Evolutionary conservation across 768 basidiomycete genomes (phyloP), one percentile per base, ranked within the genome.

Genomic region (Suillus tomentosus): DNA sequence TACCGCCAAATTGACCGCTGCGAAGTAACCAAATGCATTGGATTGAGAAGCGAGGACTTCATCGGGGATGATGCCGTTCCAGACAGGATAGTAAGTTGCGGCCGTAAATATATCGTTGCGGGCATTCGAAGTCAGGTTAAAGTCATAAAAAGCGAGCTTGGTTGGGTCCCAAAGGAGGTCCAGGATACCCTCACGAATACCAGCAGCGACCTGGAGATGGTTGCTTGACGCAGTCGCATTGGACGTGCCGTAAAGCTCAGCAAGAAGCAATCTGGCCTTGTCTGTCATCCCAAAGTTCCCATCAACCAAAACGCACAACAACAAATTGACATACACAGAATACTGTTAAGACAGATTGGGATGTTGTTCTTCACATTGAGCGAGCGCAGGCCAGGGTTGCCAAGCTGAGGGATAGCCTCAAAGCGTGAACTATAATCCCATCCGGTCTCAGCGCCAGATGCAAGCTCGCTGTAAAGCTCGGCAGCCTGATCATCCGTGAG

Each of bases 131-230:
- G 85, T 88, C 47, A 89, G 74, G 74, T 94, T 93, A 77, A 91
- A 97, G 76, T 96, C 95, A 70, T 96, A 96, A 77, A 96, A 96
- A 0, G 90, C 90, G n/a, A 94, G 80, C 79, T 91, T 92, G 9
- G 79, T 76, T 0, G 86, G 67, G 71, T 96, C 91, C 95, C 95
- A 97, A 76, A 87, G 80, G 10, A 97, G 84, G 73, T 98, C 96
- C 42, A 97, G 78, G 65, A 97, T 86, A 1, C 88, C 95, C 24
- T 77, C 80, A 63, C 85, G 85, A 50, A 94, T 77, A 9, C 78
- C 75, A 0, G 81, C 74, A 0, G 94, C 93, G 3, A 83, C 80
- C 27, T 80, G 69, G 19, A 74, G 79, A 70, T 95, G 93, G 34
- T 76, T 73, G 3, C 77, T 70, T 0, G 81, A 82, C 5, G 81